These are phyloP conservation scores for Curvularia spicifera DNA, from an alignment of 2,329 filamentous ascomycete genomes.

Conservation along the genomic window DNA sequence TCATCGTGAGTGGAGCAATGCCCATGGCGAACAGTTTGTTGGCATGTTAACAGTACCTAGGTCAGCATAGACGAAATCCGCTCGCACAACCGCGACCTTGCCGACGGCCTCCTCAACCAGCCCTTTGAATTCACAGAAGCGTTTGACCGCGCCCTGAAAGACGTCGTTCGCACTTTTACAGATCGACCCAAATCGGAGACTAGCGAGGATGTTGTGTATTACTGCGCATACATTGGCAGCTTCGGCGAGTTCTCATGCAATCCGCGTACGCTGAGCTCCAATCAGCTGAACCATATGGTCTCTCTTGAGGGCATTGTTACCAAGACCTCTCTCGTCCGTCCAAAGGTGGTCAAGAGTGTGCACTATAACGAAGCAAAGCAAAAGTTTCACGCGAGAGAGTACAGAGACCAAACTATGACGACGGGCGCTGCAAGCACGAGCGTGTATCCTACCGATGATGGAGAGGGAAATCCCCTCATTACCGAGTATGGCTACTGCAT, in stretches of 20 bases:
- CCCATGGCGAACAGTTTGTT: too few species aligned
- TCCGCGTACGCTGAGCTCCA: conserved; percentile 86
- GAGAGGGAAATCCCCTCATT: conserved; percentile 87
- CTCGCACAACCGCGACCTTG: conserved; percentile 82
- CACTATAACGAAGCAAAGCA: conserved; percentile 91
- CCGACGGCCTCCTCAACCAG: conserved; percentile 77
- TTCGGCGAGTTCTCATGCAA: conserved; percentile 97
- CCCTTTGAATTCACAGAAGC: conserved; percentile 89
- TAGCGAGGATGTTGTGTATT: conserved; percentile 80
- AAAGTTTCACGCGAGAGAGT: conserved; percentile 87
- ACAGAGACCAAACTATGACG: conserved; percentile 97
- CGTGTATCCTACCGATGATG: conserved; percentile 93
- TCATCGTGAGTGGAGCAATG: conserved; percentile 55
- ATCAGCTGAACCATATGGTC: conserved; percentile 94
- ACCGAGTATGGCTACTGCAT: conserved; percentile 97
- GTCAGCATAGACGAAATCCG: conserved; percentile 83
- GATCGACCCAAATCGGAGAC: conserved; percentile 78
- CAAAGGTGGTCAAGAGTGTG: conserved; percentile 97
- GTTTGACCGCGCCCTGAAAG: conserved; percentile 89
- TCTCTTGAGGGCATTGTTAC: conserved; percentile 98
- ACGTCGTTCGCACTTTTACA: conserved; percentile 81
- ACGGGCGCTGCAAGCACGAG: conserved; percentile 83
- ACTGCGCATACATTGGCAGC: conserved; percentile 95
- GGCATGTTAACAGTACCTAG: conserved; percentile 25
- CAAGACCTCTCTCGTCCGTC: conserved; percentile 90